Percentiles rank a stretch among this genome's conserved stretches.
These are phyloP conservation scores for Wickerhamiella siamensis DNA, from an alignment of 805 yeast species.

Conservation along the genomic window DNA sequence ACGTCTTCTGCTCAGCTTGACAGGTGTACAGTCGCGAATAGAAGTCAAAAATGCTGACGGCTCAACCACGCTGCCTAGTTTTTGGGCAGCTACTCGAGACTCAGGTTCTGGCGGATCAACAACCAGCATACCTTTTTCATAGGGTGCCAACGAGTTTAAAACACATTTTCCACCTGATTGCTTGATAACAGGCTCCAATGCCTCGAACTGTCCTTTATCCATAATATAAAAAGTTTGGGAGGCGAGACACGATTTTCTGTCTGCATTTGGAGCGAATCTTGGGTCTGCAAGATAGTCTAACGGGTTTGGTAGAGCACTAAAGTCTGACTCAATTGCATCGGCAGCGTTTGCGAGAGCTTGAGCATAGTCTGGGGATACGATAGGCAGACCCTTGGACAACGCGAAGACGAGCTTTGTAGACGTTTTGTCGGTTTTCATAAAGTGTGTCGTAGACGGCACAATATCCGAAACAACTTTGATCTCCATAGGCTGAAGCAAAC, in stretches of 20 bases:
- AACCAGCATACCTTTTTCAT: not conserved
- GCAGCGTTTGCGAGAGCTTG: constrained; percentile 13
- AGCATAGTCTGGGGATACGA: constrained; percentile 19
- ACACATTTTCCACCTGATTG: constrained; percentile 20
- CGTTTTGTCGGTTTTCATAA: constrained; percentile 16
- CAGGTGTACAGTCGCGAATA: not conserved
- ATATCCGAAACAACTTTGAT: constrained; percentile 17
- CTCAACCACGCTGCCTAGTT: not conserved
- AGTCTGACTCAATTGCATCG: constrained; percentile 12
- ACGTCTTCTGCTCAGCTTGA: not conserved
- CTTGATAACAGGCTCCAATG: constrained; percentile 17
- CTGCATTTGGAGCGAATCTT: constrained; percentile 16
- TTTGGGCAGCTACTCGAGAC: not conserved
- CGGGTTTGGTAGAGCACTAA: constrained; percentile 20
- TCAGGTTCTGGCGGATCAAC: not conserved
- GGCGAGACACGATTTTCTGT: constrained; percentile 18
- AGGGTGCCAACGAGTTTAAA: not conserved
- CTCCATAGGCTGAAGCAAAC: constrained; percentile 19
- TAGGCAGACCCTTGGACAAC: constrained; percentile 21
- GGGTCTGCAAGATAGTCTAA: constrained; percentile 17
- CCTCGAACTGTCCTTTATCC: constrained; percentile 15
- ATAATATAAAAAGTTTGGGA: constrained; percentile 20
- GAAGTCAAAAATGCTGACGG: not conserved
- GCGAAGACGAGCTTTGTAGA: constrained; percentile 26
- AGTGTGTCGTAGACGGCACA: constrained; percentile 19